Conservation (phyloP, 441 rosid genomes). For the Brassica hybrid region DNA sequence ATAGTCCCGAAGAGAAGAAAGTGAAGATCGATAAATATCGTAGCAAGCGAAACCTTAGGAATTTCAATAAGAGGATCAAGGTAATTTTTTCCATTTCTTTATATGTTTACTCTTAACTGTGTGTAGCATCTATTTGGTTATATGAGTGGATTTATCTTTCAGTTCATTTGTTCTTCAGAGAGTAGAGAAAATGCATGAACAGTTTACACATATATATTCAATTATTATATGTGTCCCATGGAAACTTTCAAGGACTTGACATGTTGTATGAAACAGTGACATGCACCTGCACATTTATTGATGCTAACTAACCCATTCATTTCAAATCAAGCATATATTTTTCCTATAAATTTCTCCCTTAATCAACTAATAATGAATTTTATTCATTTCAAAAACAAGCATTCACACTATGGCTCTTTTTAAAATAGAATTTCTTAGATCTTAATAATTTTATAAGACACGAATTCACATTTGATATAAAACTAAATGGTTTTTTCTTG, state of each 20-base stretch:
- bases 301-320: slow-evolving; percentile 25
- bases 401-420: no score
- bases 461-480: no score
- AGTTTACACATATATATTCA: not conserved
- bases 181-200: not conserved
- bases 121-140: not conserved
- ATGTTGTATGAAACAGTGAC: slow-evolving; percentile 39
- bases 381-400: no score
- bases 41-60: slow-evolving; percentile 81
- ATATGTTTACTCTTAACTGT: not conserved
- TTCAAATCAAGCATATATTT: slow-evolving; percentile 21
- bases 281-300: slow-evolving; percentile 35
- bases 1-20: slow-evolving; percentile 87
- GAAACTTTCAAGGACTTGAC: slow-evolving; percentile 30
- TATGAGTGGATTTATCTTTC: not conserved
- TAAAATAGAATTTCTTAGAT: no score
- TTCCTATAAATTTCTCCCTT: no score
- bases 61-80: slow-evolving; percentile 95
- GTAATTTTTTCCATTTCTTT: slow-evolving; percentile 38
- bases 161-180: not conserved
- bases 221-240: not conserved
- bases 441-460: no score
- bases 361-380: no score
- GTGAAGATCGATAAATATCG: slow-evolving; percentile 84
- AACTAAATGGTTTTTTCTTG: no score